Evolutionary conservation across 441 rosid genomes (phyloP).

Genomic region (Croton setiger): DNA sequence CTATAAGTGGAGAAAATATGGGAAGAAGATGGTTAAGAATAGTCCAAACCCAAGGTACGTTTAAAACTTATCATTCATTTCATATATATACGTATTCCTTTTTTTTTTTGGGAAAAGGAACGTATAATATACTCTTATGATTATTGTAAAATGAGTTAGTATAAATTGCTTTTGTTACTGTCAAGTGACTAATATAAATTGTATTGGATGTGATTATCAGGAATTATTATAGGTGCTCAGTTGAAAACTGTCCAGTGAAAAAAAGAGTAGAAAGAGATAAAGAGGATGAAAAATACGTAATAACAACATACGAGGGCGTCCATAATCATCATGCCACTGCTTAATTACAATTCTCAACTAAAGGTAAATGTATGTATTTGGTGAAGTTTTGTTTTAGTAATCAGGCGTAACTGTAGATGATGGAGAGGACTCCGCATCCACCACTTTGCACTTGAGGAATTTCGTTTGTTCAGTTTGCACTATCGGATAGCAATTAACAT

Average conservation of each 20-base stretch:
- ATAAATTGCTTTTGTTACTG: too few species aligned
- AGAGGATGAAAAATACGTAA: conserved; percentile 66
- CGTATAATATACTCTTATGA: too few species aligned
- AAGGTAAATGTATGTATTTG: not conserved
- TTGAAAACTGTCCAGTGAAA: conserved; percentile 75
- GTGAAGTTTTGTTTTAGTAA: too few species aligned
- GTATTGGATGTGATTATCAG: conserved; percentile 33
- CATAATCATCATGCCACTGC: conserved; percentile 42
- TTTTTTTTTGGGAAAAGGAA: too few species aligned
- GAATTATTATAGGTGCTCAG: conserved; percentile 77
- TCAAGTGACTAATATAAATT: not conserved
- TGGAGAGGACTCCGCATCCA: too few species aligned
- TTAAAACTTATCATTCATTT: not conserved
- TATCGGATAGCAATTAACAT: too few species aligned
- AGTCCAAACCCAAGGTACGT: conserved; percentile 86
- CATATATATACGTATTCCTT: too few species aligned
- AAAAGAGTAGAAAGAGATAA: conserved; percentile 85
- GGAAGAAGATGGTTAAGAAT: conserved; percentile 95
- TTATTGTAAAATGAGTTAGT: too few species aligned
- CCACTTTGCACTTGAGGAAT: too few species aligned
- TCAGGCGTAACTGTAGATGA: too few species aligned
- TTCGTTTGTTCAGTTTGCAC: too few species aligned
- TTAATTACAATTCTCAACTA: not conserved
- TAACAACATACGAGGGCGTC: conserved; percentile 76
- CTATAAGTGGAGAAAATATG: conserved; percentile 91